phyloP scores from a whole-genome alignment of 768 basidiomycete genomes.

The Hydnum rufescens region DNA sequence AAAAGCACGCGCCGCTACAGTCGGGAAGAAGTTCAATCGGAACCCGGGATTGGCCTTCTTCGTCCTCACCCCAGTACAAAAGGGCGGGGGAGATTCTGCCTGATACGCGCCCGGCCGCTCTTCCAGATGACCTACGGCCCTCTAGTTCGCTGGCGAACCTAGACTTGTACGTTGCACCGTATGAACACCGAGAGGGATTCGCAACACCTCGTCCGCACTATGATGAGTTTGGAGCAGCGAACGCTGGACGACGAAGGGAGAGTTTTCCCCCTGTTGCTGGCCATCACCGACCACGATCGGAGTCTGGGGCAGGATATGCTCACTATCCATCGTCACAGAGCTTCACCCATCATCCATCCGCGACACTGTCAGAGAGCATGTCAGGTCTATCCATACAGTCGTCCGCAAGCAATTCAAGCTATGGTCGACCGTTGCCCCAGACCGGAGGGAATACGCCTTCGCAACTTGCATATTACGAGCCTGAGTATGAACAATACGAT shows the following conservation, averaged over 20 bases:
- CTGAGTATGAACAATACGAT: neutral
- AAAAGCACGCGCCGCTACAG: neutral
- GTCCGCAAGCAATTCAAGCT: neutral
- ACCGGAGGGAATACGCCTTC: neutral
- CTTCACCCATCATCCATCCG: neutral
- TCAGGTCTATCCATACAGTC: neutral
- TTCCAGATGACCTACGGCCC: constrained; percentile 39
- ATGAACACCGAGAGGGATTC: neutral
- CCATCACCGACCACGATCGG: neutral
- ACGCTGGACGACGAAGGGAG: neutral
- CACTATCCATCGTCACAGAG: neutral
- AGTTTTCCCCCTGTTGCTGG: constrained; percentile 1
- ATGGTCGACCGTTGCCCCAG: neutral
- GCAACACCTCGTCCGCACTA: neutral
- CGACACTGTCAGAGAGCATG: neutral
- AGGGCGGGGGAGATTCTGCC: constrained; percentile 1
- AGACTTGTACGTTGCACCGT: constrained; percentile 36
- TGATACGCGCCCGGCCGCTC: constrained; percentile 24
- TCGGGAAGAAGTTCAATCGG: neutral
- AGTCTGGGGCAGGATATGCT: neutral
- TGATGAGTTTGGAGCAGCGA: constrained; percentile 1
- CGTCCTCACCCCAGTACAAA: neutral
- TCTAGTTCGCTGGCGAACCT: constrained; percentile 41
- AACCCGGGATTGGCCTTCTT: neutral
- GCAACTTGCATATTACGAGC: neutral